phyloP scores from a whole-genome alignment of 306 rosid species.

The Prunus fruticosa region DNA sequence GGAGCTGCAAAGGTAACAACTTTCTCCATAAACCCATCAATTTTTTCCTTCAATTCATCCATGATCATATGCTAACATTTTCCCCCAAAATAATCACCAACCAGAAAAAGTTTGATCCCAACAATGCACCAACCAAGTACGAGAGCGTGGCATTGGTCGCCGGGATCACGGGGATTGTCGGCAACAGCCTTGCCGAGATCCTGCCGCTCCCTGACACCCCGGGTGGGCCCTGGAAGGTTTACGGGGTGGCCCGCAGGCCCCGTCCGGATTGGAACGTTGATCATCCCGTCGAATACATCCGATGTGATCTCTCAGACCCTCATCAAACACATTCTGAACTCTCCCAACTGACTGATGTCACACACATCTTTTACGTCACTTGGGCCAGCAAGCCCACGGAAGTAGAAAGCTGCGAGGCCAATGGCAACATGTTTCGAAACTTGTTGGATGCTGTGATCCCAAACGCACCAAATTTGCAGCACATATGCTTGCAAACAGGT shows the following conservation, averaged over 20 bases:
- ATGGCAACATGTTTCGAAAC: conserved; percentile 48
- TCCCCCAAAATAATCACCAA: background rate
- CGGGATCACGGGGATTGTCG: conserved; percentile 52
- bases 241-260: conserved; percentile 55
- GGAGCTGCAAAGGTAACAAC: conserved; percentile 38
- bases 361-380: conserved; percentile 53
- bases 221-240: conserved; percentile 64
- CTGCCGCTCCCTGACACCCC: conserved; percentile 65
- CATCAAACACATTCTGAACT: conserved; percentile 43
- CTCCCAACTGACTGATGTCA: conserved; percentile 48
- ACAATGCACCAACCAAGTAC: conserved; percentile 10
- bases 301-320: conserved; percentile 54
- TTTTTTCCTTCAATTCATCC: background rate
- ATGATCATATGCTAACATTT: background rate
- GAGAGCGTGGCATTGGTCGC: conserved; percentile 36
- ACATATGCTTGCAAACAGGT: conserved; percentile 57
- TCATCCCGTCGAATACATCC: conserved; percentile 47
- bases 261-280: conserved; percentile 51
- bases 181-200: conserved; percentile 61
- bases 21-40: background rate
- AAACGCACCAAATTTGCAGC: conserved; percentile 49
- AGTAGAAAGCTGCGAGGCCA: conserved; percentile 41
- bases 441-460: conserved; percentile 57
- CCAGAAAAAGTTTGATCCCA: conserved; percentile 17
- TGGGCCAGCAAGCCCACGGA: conserved; percentile 45